These are phyloP conservation scores for Apiospora pterosperma DNA, from an alignment of 2,329 filamentous ascomycete genomes.

Conservation along the genomic window DNA sequence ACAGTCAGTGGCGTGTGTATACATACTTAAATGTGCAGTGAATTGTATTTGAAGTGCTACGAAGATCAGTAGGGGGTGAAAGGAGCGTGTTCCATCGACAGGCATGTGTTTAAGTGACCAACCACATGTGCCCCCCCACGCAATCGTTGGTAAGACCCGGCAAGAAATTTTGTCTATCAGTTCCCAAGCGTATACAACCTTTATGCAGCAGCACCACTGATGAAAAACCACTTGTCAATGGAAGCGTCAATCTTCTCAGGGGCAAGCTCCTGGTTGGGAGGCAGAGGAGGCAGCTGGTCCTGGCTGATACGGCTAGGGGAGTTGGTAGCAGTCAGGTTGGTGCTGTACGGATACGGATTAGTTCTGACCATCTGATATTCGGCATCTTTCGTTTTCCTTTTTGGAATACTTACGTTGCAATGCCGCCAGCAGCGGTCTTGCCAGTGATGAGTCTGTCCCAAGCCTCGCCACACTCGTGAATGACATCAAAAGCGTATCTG, in stretches of 20 bases:
- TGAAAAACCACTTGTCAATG: constrained; percentile 99
- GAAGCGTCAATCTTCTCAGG: constrained; percentile 90
- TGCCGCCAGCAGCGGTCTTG: constrained; percentile 73
- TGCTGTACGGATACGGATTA: constrained; percentile 47
- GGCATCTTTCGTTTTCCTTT: background rate
- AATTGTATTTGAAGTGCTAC: background rate
- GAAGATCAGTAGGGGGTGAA: background rate
- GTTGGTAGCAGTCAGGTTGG: constrained; percentile 74
- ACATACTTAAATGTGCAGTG: background rate
- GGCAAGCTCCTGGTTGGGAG: constrained; percentile 72
- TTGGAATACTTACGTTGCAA: constrained; percentile 68
- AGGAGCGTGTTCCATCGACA: background rate
- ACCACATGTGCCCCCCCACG: background rate
- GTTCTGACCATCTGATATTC: constrained; percentile 12
- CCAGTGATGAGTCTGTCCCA: constrained; percentile 96
- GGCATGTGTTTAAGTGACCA: constrained; percentile 19
- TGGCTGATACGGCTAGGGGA: constrained; percentile 70
- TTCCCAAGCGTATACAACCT: constrained; percentile 6
- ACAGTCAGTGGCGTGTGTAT: background rate
- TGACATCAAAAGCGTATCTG: constrained; percentile 89
- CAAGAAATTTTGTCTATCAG: constrained; percentile 1
- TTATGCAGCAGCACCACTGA: constrained; percentile 90
- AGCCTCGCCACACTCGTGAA: constrained; percentile 92
- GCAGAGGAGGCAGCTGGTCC: constrained; percentile 72
- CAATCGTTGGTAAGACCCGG: background rate